A percentile compares a stretch with the other conserved stretches of the same genome.
phyloP scores from a whole-genome alignment of 2,329 filamentous ascomycete species.

The Aspergillus novoparasiticus region DNA sequence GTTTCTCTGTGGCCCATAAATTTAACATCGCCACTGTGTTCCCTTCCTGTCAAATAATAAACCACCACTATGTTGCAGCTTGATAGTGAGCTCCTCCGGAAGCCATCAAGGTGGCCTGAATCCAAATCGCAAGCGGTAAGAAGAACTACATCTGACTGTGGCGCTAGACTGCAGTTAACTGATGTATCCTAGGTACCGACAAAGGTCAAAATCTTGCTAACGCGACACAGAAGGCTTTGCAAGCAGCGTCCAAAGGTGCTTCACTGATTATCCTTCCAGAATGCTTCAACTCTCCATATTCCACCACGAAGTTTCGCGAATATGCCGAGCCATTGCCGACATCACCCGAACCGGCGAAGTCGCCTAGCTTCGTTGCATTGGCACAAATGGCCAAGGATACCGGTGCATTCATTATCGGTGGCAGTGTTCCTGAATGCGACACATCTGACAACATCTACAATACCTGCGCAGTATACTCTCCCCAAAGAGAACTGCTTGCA shows the following conservation, averaged over 20 bases:
- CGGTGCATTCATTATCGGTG: constrained; percentile 79
- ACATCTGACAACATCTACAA: constrained; percentile 79
- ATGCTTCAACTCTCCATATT: constrained; percentile 99
- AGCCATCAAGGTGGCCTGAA: constrained; percentile 77
- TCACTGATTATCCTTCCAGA: constrained; percentile 90
- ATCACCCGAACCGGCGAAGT: constrained; percentile 68
- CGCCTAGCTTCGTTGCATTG: constrained; percentile 84
- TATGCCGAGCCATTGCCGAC: constrained; percentile 90
- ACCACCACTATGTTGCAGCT: no score
- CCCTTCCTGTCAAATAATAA: no score
- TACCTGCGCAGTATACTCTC: constrained; percentile 81
- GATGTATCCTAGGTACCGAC: constrained; percentile 61
- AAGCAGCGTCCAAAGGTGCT: constrained; percentile 75
- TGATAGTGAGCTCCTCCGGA: background rate
- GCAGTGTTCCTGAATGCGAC: constrained; percentile 85
- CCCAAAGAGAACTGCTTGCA: constrained; percentile 72
- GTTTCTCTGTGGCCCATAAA: rapidly evolving
- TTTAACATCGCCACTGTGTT: no score
- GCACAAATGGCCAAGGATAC: constrained; percentile 77
- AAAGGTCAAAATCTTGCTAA: constrained; percentile 81
- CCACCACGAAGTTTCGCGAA: constrained; percentile 82
- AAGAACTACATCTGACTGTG: no score
- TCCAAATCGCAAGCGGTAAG: constrained; percentile 75
- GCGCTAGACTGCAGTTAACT: no score
- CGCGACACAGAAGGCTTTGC: constrained; percentile 78